Evolutionary conservation across 192 early-diverging fungal species (phyloP).

Genomic region (Podila verticillata): DNA sequence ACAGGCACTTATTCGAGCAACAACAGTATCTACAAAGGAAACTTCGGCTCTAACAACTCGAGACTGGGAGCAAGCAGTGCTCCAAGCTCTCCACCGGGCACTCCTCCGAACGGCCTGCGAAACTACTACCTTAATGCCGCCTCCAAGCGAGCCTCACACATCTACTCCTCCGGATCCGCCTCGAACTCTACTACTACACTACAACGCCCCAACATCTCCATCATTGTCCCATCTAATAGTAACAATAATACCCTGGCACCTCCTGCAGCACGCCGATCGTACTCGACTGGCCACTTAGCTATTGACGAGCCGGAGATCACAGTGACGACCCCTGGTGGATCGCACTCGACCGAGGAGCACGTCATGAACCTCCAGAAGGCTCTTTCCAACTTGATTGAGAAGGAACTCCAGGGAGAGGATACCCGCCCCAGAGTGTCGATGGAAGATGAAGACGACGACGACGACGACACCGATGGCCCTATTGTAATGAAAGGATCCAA

Average conservation of each 20-base stretch:
- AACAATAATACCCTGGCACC: not conserved
- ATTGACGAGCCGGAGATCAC: conserved; percentile 40
- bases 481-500: conserved; percentile 21
- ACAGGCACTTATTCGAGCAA: conserved; percentile 38
- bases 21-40: conserved; percentile 26
- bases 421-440: not conserved
- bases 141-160: conserved; percentile 15
- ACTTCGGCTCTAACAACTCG: not conserved
- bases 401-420: conserved; percentile 9
- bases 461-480: conserved; percentile 18
- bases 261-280: conserved; percentile 22
- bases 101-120: conserved; percentile 45
- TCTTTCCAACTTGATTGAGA: conserved; percentile 29
- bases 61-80: conserved; percentile 30
- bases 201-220: conserved; percentile 20
- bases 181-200: not conserved
- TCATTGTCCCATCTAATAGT: conserved; percentile 10
- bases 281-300: conserved; percentile 30
- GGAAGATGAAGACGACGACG: conserved; percentile 5
- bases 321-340: conserved; percentile 41
- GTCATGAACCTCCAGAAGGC: conserved; percentile 28
- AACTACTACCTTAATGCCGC: conserved; percentile 43
- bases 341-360: conserved; percentile 39
- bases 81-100: conserved; percentile 39
- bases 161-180: conserved; percentile 13